phyloP scores from a whole-genome alignment of 495 filamentous ascomycete genomes.

The Annulohypoxylon bovei region DNA sequence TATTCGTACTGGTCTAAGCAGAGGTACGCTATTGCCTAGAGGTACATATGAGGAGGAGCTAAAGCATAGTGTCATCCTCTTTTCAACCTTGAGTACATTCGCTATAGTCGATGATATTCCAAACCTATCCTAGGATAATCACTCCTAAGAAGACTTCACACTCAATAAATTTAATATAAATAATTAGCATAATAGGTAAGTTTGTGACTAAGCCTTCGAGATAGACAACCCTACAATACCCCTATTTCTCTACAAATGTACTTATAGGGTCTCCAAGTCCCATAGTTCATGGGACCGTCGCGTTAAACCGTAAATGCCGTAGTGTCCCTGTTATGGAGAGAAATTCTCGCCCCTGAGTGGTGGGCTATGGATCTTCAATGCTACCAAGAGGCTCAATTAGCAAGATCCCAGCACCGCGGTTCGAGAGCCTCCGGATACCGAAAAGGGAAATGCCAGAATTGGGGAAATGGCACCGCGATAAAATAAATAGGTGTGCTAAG shows the following conservation, averaged over 20 bases:
- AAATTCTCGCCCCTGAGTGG: not conserved
- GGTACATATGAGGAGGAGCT: too few relatives aligned
- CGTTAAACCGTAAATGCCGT: not conserved
- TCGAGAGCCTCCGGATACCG: conserved; percentile 23
- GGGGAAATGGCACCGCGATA: conserved; percentile 9
- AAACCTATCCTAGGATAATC: too few relatives aligned
- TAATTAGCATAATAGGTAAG: too few relatives aligned
- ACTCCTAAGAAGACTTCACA: too few relatives aligned
- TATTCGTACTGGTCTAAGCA: too few relatives aligned
- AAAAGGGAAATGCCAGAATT: conserved; percentile 30
- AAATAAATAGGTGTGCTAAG: conserved; percentile 23
- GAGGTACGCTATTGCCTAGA: too few relatives aligned
- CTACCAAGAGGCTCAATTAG: conserved; percentile 32
- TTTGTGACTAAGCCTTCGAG: not conserved
- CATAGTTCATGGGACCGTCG: not conserved
- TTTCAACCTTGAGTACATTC: too few relatives aligned
- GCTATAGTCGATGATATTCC: too few relatives aligned
- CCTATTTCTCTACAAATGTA: not conserved
- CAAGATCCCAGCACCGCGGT: conserved; percentile 27
- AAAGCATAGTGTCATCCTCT: too few relatives aligned
- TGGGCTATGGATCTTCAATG: conserved; percentile 1
- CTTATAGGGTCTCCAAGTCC: not conserved
- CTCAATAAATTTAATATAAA: too few relatives aligned
- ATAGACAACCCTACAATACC: not conserved
- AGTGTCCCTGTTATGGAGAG: not conserved